These are phyloP conservation scores for Lentinula novae-zelandiae DNA, from an alignment of 1,284 basidiomycete species.

Conservation along the genomic window DNA sequence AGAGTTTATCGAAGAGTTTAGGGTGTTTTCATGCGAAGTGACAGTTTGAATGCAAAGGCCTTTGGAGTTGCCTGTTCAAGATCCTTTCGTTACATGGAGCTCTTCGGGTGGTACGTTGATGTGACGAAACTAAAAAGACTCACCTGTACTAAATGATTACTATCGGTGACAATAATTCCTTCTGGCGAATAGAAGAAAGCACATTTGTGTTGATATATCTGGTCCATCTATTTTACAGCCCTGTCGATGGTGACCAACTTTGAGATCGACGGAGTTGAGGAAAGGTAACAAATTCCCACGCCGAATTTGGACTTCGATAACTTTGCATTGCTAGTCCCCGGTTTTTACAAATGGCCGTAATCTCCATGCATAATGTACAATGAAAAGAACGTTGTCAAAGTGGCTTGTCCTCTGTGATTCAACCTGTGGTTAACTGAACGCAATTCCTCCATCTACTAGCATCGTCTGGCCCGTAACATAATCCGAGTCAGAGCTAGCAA, in stretches of 20 bases:
- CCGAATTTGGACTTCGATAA: not conserved
- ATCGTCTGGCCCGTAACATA: slow-evolving; percentile 17
- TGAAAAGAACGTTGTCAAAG: not conserved
- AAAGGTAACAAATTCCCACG: not conserved
- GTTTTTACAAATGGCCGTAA: no score
- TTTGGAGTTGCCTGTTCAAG: not conserved
- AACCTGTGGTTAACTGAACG: slow-evolving; percentile 3
- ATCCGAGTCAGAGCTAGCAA: slow-evolving; percentile 15
- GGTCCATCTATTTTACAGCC: not conserved
- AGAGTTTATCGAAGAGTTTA: no score
- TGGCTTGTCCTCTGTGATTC: no score
- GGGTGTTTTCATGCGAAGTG: no score
- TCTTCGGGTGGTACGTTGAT: not conserved
- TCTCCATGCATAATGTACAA: not conserved
- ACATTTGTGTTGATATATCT: not conserved
- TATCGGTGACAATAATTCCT: no score
- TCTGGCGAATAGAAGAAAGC: not conserved
- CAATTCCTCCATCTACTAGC: slow-evolving; percentile 14
- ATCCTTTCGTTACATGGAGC: not conserved
- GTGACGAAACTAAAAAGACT: not conserved
- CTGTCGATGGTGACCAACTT: not conserved
- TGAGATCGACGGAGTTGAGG: no score
- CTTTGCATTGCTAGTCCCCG: no score
- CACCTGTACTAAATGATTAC: not conserved
- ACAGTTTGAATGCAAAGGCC: not conserved